Conservation (phyloP, 352 stramenopile genomes). For the Globisporangium rhizosaccharum region DNA sequence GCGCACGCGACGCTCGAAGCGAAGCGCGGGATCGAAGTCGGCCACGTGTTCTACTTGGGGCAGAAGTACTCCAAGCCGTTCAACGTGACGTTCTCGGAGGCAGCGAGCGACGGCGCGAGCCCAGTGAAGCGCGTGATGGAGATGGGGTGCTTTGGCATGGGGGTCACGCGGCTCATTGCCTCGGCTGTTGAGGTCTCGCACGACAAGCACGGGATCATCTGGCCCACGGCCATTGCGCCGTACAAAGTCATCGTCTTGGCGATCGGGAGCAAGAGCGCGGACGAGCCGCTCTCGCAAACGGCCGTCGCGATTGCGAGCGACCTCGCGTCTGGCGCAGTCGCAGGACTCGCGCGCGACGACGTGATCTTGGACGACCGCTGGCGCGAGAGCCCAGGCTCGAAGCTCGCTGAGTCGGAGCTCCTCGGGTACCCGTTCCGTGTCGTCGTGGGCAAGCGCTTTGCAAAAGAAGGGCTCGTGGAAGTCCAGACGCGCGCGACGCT, state of each 20-base stretch:
- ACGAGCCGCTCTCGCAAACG: constrained; percentile 39
- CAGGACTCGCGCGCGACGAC: constrained; percentile 34
- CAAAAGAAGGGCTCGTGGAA: constrained; percentile 69
- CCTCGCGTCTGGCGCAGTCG: constrained; percentile 32
- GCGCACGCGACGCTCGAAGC: constrained; percentile 42
- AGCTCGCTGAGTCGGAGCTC: constrained; percentile 83
- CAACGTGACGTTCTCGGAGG: constrained; percentile 42
- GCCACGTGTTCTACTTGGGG: constrained; percentile 87
- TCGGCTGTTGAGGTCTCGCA: constrained; percentile 77
- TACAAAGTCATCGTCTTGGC: constrained; percentile 79
- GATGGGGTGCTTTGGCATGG: constrained; percentile 89
- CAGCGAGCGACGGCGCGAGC: constrained; percentile 22
- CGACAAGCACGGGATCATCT: constrained; percentile 75
- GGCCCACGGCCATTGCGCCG: constrained; percentile 73
- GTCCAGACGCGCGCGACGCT: constrained; percentile 64
- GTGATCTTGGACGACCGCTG: constrained; percentile 83
- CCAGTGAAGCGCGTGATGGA: constrained; percentile 51
- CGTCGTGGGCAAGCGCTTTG: constrained; percentile 78
- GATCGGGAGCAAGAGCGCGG: constrained; percentile 50
- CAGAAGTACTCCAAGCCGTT: constrained; percentile 87
- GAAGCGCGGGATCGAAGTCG: constrained; percentile 86
- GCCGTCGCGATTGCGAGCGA: constrained; percentile 46
- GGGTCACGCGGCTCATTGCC: constrained; percentile 75
- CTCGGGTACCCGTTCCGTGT: constrained; percentile 82
- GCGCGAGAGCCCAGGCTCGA: constrained; percentile 71